Evolutionary conservation across 2,329 filamentous ascomycete genomes (phyloP), one percentile per base, ranked within the genome.

Genomic region (Colletotrichum sublineola): DNA sequence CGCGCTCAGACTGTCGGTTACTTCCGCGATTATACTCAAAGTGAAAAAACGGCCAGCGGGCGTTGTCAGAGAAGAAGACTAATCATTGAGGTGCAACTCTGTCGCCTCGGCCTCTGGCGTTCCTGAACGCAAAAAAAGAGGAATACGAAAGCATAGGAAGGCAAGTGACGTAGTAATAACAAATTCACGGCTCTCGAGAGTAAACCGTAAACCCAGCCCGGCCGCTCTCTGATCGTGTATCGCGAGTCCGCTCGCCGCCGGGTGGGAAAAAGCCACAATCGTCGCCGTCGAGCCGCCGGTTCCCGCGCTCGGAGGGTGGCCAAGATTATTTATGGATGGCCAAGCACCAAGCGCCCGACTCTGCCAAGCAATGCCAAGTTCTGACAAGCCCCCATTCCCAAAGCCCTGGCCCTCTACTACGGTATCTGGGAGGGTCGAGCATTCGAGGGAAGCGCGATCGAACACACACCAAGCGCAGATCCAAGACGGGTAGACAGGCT

Each of bases 1-100:
- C 50, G n/a, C 36, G 46, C 29, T n/a, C 57, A 18, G 40, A 44
- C 8, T 29, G 6, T 68, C 68, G 68, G 68, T 29, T 31, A n/a
- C 24, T 44, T 71, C 68, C 57, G 68, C 64, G 68, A 52, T 7
- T 31, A 68, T 33, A n/a, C 44, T 52, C 8, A 5, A 58, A 29
- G 18, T 2, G 20, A 15, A 18, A 3, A n/a, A 31, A 60, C 31
- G 29, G 42, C 53, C 40, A 56, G 31, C 40, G 38, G 58, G 44
- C 60, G 58, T 60, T 53, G 53, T 29, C 8, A 33, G 36, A 20
- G 24, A 48, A 60, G 14, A 58, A 53, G 52, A 38, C 20, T 44
- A 69, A 69, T 42, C 24, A n/a, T 63, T 44, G 64, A 55, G 66
- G 66, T 46, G 55, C 46, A 72, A 69, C 65, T 69, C 20, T 68